Conservation (phyloP, 2,329 filamentous ascomycete genomes). For the Pleurostoma richardsiae region DNA sequence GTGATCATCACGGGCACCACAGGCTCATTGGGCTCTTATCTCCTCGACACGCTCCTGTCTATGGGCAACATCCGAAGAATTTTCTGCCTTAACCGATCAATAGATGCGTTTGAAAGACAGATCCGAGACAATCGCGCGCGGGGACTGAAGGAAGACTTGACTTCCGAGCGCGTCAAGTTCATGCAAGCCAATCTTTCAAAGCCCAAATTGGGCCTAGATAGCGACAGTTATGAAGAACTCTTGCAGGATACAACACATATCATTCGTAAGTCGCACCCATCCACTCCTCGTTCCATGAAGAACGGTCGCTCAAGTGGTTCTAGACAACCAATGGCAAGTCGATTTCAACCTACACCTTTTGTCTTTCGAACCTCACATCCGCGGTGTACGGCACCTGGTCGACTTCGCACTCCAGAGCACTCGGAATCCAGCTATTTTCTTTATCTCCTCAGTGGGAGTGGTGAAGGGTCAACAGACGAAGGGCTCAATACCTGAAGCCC, state of each 20-base stretch:
- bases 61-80: constrained; percentile 4
- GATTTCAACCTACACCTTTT: not conserved
- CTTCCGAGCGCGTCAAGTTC: constrained; percentile 13
- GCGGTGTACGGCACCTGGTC: not conserved
- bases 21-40: constrained; percentile 5
- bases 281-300: not conserved
- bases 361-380: constrained; percentile 2
- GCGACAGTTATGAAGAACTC: constrained; percentile 8
- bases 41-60: constrained; percentile 6
- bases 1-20: constrained; percentile 6
- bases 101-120: constrained; percentile 3
- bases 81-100: constrained; percentile 7
- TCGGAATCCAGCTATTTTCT: not conserved
- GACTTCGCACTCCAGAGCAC: not conserved
- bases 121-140: constrained; percentile 1
- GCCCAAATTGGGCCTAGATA: constrained; percentile 12
- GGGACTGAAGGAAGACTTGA: not conserved
- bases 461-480: not conserved
- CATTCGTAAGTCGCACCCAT: not conserved
- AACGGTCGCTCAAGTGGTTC: not conserved
- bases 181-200: constrained; percentile 11
- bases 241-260: constrained; percentile 1
- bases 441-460: constrained; percentile 1
- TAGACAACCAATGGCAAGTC: constrained; percentile 5
- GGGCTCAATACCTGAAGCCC: not conserved